phyloP scores from a whole-genome alignment of 345 rosid genomes.

The Cochlearia excelsa region DNA sequence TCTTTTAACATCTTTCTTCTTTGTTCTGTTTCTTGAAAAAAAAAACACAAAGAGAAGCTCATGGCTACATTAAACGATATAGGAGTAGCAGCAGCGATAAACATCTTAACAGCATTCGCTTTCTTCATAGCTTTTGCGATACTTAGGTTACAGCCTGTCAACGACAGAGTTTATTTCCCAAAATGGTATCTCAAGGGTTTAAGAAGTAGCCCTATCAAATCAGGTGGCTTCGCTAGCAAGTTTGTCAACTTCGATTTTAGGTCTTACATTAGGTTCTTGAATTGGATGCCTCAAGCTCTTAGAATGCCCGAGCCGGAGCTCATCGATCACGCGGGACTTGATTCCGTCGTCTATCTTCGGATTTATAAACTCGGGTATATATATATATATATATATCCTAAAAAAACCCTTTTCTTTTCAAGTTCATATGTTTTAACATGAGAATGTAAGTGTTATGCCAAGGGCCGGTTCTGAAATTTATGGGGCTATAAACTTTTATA shows the following conservation, averaged over 20 bases:
- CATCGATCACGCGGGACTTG: slow-evolving; percentile 84
- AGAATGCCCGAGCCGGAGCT: slow-evolving; percentile 95
- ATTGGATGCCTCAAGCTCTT: slow-evolving; percentile 91
- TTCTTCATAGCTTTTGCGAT: slow-evolving; percentile 78
- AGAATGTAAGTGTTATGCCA: too few species aligned
- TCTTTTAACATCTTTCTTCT: too few species aligned
- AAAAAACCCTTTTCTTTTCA: background rate
- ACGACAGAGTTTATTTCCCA: slow-evolving; percentile 89
- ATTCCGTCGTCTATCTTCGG: slow-evolving; percentile 82
- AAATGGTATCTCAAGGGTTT: slow-evolving; percentile 90
- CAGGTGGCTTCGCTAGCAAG: slow-evolving; percentile 60
- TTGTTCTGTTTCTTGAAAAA: too few species aligned
- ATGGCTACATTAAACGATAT: slow-evolving; percentile 88
- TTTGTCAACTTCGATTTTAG: slow-evolving; percentile 74
- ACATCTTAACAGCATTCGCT: slow-evolving; percentile 68
- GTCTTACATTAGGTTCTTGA: slow-evolving; percentile 65
- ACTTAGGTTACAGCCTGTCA: slow-evolving; percentile 80
- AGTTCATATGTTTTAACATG: too few species aligned
- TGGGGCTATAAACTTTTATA: background rate
- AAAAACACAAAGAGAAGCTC: background rate
- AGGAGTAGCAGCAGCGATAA: slow-evolving; percentile 77
- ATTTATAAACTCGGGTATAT: slow-evolving; percentile 78
- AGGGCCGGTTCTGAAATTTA: too few species aligned
- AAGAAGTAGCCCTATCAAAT: slow-evolving; percentile 55
- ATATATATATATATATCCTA: slow-evolving; percentile 21